These are phyloP conservation scores for Piper betle DNA, from an alignment of 164 flowering plant genomes.

Conservation along the genomic window DNA sequence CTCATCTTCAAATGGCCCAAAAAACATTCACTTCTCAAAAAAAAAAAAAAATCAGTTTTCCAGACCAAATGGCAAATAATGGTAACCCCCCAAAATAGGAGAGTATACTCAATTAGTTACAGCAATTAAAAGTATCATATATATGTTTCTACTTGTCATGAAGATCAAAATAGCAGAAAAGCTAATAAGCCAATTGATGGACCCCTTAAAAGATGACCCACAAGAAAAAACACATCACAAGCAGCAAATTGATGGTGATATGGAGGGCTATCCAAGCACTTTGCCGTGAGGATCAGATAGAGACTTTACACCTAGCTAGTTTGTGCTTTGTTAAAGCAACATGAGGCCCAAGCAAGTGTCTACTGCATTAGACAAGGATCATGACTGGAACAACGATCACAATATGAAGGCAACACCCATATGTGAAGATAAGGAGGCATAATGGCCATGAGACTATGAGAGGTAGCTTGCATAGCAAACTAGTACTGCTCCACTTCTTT, in stretches of 20 bases:
- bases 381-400: conserved; percentile 1
- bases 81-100: too few relatives aligned
- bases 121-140: not conserved
- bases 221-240: not conserved
- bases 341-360: not conserved
- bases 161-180: not conserved
- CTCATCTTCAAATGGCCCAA: not conserved
- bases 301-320: conserved; percentile 1
- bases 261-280: not conserved
- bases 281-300: not conserved
- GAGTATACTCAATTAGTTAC: not conserved
- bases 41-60: too few relatives aligned
- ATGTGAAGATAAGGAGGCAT: conserved; percentile 1
- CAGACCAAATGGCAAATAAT: too few relatives aligned
- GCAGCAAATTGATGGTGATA: not conserved
- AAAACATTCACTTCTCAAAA: not conserved
- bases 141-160: not conserved
- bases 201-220: not conserved
- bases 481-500: too few relatives aligned
- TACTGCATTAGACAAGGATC: conserved; percentile 1
- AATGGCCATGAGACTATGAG: not conserved
- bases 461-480: too few relatives aligned
- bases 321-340: not conserved
- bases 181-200: not conserved
- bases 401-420: not conserved